phyloP scores from a whole-genome alignment of 768 basidiomycete genomes.

The Pleurotus pulmonarius region DNA sequence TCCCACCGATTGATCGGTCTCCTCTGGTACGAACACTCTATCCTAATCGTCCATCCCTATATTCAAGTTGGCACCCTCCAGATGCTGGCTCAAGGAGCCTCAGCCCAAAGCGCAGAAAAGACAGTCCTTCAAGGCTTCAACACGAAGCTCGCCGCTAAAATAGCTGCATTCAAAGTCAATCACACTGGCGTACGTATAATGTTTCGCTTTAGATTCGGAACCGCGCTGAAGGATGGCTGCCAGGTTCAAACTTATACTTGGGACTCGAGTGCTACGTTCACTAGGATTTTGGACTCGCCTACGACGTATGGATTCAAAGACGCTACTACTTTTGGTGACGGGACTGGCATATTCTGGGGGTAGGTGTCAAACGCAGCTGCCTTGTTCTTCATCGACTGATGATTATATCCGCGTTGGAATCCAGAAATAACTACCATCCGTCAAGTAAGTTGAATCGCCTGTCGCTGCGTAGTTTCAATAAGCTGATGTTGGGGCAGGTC shows the following conservation, averaged over 20 bases:
- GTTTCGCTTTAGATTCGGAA: too few species aligned
- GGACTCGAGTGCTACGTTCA: slow-evolving; percentile 49
- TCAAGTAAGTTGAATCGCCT: slow-evolving; percentile 32
- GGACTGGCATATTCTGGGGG: slow-evolving; percentile 51
- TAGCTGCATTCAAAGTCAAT: slow-evolving; percentile 35
- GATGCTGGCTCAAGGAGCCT: slow-evolving; percentile 44
- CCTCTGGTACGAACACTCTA: slow-evolving; percentile 29
- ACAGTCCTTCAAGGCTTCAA: slow-evolving; percentile 51
- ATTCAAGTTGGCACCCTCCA: slow-evolving; percentile 13
- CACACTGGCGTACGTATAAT: slow-evolving; percentile 40
- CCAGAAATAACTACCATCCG: slow-evolving; percentile 53
- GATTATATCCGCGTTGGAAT: too few species aligned
- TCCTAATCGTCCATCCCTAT: too few species aligned
- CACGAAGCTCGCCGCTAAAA: slow-evolving; percentile 37
- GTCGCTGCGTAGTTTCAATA: background rate
- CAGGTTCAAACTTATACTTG: slow-evolving; percentile 46
- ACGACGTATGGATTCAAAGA: slow-evolving; percentile 52
- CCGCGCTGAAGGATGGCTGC: background rate
- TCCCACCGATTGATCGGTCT: slow-evolving; percentile 36
- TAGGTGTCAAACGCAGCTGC: slow-evolving; percentile 18
- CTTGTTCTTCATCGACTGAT: too few species aligned
- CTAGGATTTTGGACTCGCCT: slow-evolving; percentile 43
- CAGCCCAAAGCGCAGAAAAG: slow-evolving; percentile 36
- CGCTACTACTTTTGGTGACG: slow-evolving; percentile 38
- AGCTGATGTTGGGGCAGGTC: slow-evolving; percentile 19